Evolutionary conservation across 345 rosid genomes (phyloP).

Genomic region (Euphorbia lathyris): DNA sequence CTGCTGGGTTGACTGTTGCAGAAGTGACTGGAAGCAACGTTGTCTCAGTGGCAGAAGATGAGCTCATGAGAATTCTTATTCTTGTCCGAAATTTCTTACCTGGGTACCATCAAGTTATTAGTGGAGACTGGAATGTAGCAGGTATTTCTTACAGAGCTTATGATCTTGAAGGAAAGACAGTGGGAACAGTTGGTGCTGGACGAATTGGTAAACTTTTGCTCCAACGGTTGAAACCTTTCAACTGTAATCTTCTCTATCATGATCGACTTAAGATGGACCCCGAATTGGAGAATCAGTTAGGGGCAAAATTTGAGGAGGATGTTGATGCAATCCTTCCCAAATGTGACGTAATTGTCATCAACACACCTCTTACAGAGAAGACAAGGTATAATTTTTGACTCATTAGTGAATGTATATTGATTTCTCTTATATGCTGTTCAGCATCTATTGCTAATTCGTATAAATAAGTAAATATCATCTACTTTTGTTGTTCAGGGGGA

Average conservation of each 20-base stretch:
- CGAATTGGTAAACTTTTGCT: constrained; percentile 85
- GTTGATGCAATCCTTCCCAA: constrained; percentile 76
- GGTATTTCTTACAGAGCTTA: constrained; percentile 79
- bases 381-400: constrained; percentile 43
- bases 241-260: constrained; percentile 82
- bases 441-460: neutral
- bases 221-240: constrained; percentile 85
- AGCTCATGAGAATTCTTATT: constrained; percentile 90
- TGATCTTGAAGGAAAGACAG: constrained; percentile 93
- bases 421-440: too few relatives aligned
- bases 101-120: constrained; percentile 73
- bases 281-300: constrained; percentile 58
- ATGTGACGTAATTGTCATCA: constrained; percentile 79
- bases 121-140: constrained; percentile 91
- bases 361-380: constrained; percentile 85
- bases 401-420: too few relatives aligned
- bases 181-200: constrained; percentile 90
- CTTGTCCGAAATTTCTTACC: constrained; percentile 87
- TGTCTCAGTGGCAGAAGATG: constrained; percentile 94
- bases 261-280: constrained; percentile 77
- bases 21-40: constrained; percentile 93
- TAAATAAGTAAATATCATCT: neutral
- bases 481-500: constrained; percentile 43
- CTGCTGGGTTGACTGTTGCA: constrained; percentile 84
- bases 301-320: constrained; percentile 78